Conservation (phyloP, 208 protist genomes). For the Polymyxa betae region DNA sequence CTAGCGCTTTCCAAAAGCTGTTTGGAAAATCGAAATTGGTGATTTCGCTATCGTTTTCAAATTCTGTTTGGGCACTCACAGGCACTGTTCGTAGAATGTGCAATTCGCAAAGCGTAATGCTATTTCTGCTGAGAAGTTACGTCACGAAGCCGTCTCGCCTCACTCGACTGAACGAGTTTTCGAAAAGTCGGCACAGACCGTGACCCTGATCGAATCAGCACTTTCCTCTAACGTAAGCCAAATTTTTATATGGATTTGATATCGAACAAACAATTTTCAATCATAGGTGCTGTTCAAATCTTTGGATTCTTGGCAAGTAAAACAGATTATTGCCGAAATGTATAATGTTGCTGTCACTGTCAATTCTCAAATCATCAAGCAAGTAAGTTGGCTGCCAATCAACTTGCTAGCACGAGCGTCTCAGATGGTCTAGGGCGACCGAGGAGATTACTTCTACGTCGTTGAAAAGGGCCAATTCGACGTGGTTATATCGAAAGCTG, state of each 20-base stretch:
- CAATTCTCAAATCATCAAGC: background rate
- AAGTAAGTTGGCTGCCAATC: background rate
- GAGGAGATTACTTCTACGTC: conserved; percentile 50
- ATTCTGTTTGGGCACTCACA: background rate
- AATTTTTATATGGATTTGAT: too few relatives aligned
- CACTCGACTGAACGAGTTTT: background rate
- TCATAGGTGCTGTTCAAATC: background rate
- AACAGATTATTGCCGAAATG: background rate
- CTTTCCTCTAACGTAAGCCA: background rate
- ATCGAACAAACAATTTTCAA: too few relatives aligned
- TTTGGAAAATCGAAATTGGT: conserved; percentile 8
- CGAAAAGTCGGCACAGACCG: background rate
- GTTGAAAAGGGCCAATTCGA: conserved; percentile 13
- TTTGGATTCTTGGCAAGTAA: background rate
- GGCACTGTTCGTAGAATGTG: background rate
- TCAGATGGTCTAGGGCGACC: background rate
- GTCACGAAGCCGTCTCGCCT: background rate
- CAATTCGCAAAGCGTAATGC: conserved; percentile 11
- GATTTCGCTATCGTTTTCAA: background rate
- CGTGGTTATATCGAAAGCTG: background rate
- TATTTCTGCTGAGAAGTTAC: background rate
- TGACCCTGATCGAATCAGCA: background rate
- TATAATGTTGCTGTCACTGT: background rate
- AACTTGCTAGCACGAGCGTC: background rate
- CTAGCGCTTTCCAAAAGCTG: background rate